phyloP scores from a whole-genome alignment of 2,329 filamentous ascomycete genomes.

The Alternaria sp. region DNA sequence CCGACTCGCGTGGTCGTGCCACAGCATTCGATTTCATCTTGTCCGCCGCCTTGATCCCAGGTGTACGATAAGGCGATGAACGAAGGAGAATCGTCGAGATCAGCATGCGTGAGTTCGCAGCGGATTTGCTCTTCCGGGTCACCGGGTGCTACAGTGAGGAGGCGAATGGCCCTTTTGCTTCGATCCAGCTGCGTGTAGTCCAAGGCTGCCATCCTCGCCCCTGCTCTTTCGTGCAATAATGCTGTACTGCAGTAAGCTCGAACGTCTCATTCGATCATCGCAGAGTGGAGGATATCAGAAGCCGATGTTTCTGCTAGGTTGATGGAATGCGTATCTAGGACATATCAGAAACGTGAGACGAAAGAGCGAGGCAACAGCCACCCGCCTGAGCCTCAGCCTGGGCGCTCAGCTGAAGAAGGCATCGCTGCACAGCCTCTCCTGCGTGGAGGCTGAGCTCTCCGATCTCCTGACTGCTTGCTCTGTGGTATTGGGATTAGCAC shows the following conservation, averaged over 20 bases:
- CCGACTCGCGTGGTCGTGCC: too few relatives aligned
- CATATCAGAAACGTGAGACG: too few relatives aligned
- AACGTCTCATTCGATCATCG: rapidly evolving
- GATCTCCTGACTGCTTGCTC: too few relatives aligned
- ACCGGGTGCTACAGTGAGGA: neutral
- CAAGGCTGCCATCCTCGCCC: neutral
- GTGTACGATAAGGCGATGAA: neutral
- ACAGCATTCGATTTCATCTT: neutral
- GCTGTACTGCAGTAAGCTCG: neutral
- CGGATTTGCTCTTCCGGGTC: neutral
- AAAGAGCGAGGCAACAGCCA: too few relatives aligned
- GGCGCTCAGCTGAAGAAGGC: neutral
- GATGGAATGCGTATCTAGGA: too few relatives aligned
- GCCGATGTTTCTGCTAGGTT: too few relatives aligned
- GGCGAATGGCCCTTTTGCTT: neutral
- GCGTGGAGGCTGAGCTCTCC: neutral
- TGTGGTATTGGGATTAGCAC: too few relatives aligned
- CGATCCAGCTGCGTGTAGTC: neutral
- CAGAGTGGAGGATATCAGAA: too few relatives aligned
- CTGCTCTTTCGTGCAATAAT: neutral
- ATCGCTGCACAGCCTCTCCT: neutral
- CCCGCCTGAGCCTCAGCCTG: too few relatives aligned
- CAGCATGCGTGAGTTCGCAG: neutral
- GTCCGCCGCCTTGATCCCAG: neutral
- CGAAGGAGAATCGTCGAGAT: neutral